These are phyloP conservation scores for Royoungia palumana DNA, from an alignment of 768 basidiomycete species.

Conservation along the genomic window DNA sequence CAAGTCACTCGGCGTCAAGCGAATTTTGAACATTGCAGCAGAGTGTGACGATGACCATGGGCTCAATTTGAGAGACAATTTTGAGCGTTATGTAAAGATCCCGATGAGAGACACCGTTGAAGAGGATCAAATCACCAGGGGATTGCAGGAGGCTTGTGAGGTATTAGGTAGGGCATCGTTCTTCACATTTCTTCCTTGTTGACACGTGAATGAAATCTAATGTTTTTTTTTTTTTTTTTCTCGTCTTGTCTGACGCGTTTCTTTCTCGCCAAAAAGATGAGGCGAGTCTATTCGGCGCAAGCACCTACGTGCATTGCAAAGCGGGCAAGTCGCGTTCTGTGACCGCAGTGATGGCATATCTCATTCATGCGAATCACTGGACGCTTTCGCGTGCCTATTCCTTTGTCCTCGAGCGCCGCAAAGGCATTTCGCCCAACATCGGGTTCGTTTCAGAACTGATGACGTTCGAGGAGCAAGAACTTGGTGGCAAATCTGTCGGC, in stretches of 20 bases:
- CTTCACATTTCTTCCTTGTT: slow-evolving; percentile 1
- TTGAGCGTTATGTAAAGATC: slow-evolving; percentile 83
- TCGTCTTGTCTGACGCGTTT: slow-evolving; percentile 1
- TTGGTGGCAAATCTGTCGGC: slow-evolving; percentile 48
- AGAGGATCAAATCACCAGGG: slow-evolving; percentile 80
- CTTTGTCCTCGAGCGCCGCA: slow-evolving; percentile 88
- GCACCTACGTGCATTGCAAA: slow-evolving; percentile 95
- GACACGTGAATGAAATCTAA: slow-evolving; percentile 4
- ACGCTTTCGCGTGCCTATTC: slow-evolving; percentile 87
- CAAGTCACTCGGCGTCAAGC: slow-evolving; percentile 69
- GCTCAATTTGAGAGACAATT: slow-evolving; percentile 58
- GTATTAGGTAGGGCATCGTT: slow-evolving; percentile 65
- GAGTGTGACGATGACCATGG: slow-evolving; percentile 89
- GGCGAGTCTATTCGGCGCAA: slow-evolving; percentile 81
- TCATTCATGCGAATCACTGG: slow-evolving; percentile 98
- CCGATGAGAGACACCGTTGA: slow-evolving; percentile 96
- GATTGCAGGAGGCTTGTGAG: slow-evolving; percentile 81
- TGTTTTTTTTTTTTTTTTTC: neutral
- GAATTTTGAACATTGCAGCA: slow-evolving; percentile 87
- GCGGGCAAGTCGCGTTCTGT: slow-evolving; percentile 95
- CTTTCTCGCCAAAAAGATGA: slow-evolving; percentile 57
- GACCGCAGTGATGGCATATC: slow-evolving; percentile 94
- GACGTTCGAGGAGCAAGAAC: slow-evolving; percentile 93
- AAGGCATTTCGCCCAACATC: slow-evolving; percentile 95
- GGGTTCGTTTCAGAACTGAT: slow-evolving; percentile 97